These are phyloP conservation scores for Candida vartiovaarae DNA, from an alignment of 805 yeast species.

Conservation along the genomic window DNA sequence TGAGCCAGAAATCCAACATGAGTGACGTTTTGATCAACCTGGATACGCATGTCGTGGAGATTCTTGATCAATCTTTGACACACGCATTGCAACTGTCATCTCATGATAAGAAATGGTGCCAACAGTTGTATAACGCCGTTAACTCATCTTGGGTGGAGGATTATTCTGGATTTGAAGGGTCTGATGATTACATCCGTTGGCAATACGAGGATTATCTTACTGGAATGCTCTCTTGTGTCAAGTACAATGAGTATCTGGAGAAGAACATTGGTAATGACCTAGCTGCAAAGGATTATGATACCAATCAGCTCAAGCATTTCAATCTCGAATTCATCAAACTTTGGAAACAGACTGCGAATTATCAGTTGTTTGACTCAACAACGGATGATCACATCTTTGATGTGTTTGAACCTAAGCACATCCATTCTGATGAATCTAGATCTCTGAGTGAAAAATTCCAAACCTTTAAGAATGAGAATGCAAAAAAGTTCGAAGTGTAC, in stretches of 20 bases:
- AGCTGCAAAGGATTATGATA: constrained; percentile 23
- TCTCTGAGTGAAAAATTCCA: constrained; percentile 23
- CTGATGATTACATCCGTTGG: constrained; percentile 83
- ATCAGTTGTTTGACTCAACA: constrained; percentile 40
- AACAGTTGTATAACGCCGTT: constrained; percentile 39
- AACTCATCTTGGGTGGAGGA: constrained; percentile 28
- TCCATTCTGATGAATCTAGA: constrained; percentile 20
- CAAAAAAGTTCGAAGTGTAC: constrained; percentile 20
- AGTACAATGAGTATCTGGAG: constrained; percentile 53
- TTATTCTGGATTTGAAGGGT: constrained; percentile 51
- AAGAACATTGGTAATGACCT: constrained; percentile 25
- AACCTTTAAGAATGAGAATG: constrained; percentile 25
- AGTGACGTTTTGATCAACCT: constrained; percentile 72
- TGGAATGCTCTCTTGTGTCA: constrained; percentile 64
- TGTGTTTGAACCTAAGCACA: constrained; percentile 43
- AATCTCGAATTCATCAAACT: constrained; percentile 36
- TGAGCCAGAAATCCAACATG: constrained; percentile 52
- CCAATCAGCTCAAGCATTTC: constrained; percentile 33
- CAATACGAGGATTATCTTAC: constrained; percentile 87
- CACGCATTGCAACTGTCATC: constrained; percentile 40
- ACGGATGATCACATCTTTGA: constrained; percentile 71
- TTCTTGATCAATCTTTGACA: constrained; percentile 36
- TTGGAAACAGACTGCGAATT: constrained; percentile 55
- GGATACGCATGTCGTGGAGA: constrained; percentile 43
- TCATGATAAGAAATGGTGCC: constrained; percentile 73